Evolutionary conservation across 2,329 filamentous ascomycete genomes (phyloP).

Genomic region (Botrytis fragariae): DNA sequence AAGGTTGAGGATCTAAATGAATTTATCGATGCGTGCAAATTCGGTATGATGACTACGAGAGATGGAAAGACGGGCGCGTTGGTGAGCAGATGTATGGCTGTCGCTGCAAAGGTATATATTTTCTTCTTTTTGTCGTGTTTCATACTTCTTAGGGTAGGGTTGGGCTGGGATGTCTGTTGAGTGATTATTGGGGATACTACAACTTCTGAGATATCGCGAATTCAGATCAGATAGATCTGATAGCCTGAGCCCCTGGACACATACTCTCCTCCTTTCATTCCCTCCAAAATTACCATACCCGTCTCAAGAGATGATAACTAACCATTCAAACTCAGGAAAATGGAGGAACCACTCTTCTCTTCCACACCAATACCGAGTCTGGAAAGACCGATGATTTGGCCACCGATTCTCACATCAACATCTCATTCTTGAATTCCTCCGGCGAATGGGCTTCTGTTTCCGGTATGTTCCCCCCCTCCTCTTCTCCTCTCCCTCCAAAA

Average conservation of each 20-base stretch:
- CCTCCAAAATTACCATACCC: neutral
- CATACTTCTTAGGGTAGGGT: neutral
- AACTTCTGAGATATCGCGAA: neutral
- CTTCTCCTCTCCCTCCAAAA: neutral
- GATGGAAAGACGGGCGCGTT: conserved; percentile 63
- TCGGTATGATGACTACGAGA: conserved; percentile 84
- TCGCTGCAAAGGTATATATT: conserved; percentile 65
- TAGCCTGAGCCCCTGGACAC: neutral
- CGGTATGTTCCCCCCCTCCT: conserved; percentile 47
- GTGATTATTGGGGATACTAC: neutral
- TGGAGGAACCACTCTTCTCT: conserved; percentile 77
- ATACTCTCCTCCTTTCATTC: neutral
- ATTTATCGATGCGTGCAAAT: conserved; percentile 74
- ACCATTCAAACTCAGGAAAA: conserved; percentile 55
- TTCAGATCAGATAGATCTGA: neutral
- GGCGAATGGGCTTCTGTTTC: conserved; percentile 87
- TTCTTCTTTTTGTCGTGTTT: neutral
- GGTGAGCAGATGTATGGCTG: conserved; percentile 80
- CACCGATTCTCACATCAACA: conserved; percentile 71
- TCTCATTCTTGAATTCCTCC: conserved; percentile 71
- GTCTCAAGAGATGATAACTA: neutral
- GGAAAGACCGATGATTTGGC: conserved; percentile 82
- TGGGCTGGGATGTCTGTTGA: no score
- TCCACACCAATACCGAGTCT: conserved; percentile 88
- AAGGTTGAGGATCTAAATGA: conserved; percentile 72